Percentiles rank a stretch among this genome's conserved stretches.
These are phyloP conservation scores for Pisolithus thermaeus DNA, from an alignment of 1,284 basidiomycete genomes.

Conservation along the genomic window DNA sequence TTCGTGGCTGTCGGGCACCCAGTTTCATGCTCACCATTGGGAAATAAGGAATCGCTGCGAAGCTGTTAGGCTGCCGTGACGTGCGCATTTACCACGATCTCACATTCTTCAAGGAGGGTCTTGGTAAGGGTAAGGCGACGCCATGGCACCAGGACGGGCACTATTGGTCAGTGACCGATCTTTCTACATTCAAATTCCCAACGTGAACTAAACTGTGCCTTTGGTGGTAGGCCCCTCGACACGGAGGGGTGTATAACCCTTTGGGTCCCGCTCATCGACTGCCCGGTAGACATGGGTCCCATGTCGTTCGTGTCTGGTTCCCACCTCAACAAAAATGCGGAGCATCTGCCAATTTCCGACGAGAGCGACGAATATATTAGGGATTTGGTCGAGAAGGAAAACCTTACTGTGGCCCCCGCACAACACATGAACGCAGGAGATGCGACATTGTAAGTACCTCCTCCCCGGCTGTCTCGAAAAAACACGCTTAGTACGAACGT, in stretches of 20 bases:
- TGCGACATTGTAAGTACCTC: neutral
- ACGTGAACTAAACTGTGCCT: neutral
- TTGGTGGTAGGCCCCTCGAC: neutral
- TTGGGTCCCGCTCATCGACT: conserved; percentile 4
- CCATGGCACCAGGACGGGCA: conserved; percentile 3
- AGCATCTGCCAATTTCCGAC: conserved; percentile 1
- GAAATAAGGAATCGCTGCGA: conserved; percentile 3
- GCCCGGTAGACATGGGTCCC: conserved; percentile 4
- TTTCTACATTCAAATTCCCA: neutral
- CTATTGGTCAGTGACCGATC: neutral
- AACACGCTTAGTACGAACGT: neutral
- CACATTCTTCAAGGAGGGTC: conserved; percentile 6
- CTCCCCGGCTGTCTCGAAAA: neutral
- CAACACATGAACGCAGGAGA: conserved; percentile 1
- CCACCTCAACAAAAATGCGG: neutral
- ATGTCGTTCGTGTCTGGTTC: conserved; percentile 6
- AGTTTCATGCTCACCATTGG: neutral
- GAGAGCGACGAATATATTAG: neutral
- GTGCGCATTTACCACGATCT: conserved; percentile 5
- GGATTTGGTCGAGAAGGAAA: neutral
- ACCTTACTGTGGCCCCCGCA: neutral
- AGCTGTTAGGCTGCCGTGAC: conserved; percentile 4
- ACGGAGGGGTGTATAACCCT: conserved; percentile 2
- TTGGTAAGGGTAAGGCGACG: conserved; percentile 1
- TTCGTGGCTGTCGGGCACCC: neutral